Evolutionary conservation across 768 basidiomycete species (phyloP), one percentile per base, ranked within the genome.

Genomic region (Termitomyces sp.): DNA sequence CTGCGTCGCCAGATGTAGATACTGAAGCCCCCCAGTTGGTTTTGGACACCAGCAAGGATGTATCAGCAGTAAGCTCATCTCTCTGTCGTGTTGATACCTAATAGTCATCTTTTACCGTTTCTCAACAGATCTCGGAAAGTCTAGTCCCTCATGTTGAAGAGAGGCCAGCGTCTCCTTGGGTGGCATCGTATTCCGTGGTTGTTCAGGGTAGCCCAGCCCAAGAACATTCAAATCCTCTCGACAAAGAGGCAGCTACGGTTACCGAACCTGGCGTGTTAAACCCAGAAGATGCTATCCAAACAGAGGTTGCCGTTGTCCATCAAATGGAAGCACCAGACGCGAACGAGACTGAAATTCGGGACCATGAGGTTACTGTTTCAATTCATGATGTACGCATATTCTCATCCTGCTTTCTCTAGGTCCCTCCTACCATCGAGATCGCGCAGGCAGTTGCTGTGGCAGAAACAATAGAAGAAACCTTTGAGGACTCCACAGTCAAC

Each of bases 141-240:
- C 50, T 48, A 11, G 41, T 11, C 12, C 38, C 58, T 13, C 47
- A 36, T n/a, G 29, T 38, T 12, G 49, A 53, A 39, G 65, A 69
- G 29, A 62, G 65, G 40, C 66, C 66, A n/a, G 63, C 63, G 50
- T 71, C 71, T 1, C 66, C 67, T 23, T 70, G 68, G 71, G 66
- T 66, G 3, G 62, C 71, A 18, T 72, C 70, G 9, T 72, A 73
- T 54, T 71, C 72, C 33, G 72, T 73, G 29, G 66, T 64, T 41
- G 62, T 53, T 23, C 71, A 73, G 59, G 72, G 72, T 29, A 68
- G 59, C 46, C 63, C 62, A 1, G 48, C 54, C 40, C 53, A 53
- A 7, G 59, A 57, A 53, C 41, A 12, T 33, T 39, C 49, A 0
- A 56, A 60, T 33, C 61, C 59, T 46, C 41, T 55, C 20, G 60